These are phyloP conservation scores for Lipomyces yamanashiensis DNA, from an alignment of 805 yeast species.

Conservation along the genomic window DNA sequence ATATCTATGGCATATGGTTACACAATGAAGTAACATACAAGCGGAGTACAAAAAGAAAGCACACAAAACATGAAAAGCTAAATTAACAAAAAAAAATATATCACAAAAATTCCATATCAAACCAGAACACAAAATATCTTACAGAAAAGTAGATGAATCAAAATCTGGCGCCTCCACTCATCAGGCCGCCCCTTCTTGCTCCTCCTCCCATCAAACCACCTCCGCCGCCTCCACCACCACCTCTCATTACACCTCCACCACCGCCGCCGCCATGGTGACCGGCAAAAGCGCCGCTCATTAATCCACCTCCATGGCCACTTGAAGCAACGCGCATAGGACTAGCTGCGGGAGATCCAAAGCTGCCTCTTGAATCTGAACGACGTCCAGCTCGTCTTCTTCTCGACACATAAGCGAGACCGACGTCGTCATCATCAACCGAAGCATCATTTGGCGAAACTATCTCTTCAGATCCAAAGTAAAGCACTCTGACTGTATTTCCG, in stretches of 20 bases:
- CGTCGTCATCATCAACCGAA: slow-evolving; percentile 46
- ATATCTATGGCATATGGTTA: background rate
- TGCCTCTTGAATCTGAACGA: slow-evolving; percentile 29
- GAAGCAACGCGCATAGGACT: slow-evolving; percentile 9
- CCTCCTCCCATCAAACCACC: slow-evolving; percentile 32
- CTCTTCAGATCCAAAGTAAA: slow-evolving; percentile 77
- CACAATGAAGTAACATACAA: background rate
- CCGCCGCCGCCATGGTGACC: slow-evolving; percentile 3
- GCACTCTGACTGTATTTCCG: slow-evolving; percentile 71
- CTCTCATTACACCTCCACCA: slow-evolving; percentile 13
- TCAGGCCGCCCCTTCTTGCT: slow-evolving; percentile 10
- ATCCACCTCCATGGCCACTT: slow-evolving; percentile 19
- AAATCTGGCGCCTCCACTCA: background rate
- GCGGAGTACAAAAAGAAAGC: background rate
- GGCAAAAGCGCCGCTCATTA: slow-evolving; percentile 26
- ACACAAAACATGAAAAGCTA: background rate
- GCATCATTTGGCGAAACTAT: slow-evolving; percentile 61
- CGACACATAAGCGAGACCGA: slow-evolving; percentile 30
- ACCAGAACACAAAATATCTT: slow-evolving; percentile 2
- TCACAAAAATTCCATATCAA: slow-evolving; percentile 5
- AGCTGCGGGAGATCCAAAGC: slow-evolving; percentile 12
- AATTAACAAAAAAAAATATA: background rate
- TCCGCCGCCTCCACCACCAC: slow-evolving; percentile 18
- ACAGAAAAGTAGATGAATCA: background rate
- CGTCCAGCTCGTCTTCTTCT: slow-evolving; percentile 30